Evolutionary conservation across 306 rosid species (phyloP), one percentile per base, ranked within the genome.

Genomic region (Cyamopsis tetragonoloba): DNA sequence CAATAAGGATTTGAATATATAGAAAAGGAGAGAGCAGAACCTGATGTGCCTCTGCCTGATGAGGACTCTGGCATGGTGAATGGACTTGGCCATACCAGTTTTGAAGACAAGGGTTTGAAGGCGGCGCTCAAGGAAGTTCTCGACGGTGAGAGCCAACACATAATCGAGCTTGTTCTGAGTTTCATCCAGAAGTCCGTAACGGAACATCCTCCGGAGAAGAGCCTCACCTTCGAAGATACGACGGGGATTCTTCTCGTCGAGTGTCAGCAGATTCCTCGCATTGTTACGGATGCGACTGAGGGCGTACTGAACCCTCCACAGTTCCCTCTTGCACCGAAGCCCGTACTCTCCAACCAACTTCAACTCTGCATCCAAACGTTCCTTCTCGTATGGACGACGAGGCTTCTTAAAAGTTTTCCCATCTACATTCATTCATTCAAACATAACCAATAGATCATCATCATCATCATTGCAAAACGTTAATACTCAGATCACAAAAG

Each of bases 351-450:
- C 91, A 0, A 86, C 91, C 1, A 86, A 81, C 65, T 68, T 86
- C 77, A 76, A 17, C 86, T 83, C 88, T 4, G 86, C 88, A 26
- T 86, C 91, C 81, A 86, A 73, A 1, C 89, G 92, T 15, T 87
- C 89, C 85, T 87, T 87, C 83, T 87, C 88, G 56, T 87, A 87
- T 0, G 89, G 89, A 27, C 93, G 89, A 6, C 93, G 86, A 0
- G 89, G 93, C 75, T 87, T 87, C 86, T 87, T 87, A 63, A 87
- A 84, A 0, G 93, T 87, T 66, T 87, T 87, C 17, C 93, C 93
- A 73, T 87, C 89, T 87, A n/a, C n/a, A n/a, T n/a, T n/a, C n/a
- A n/a, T n/a, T n/a, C n/a, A 42, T 38, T 59, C 51, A 65, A 51
- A 4, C 26, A 35, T 13, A 19, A 11, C 5, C 26, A 7, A 4